Conservation (phyloP, 164 flowering plant species). For the Dillenia suffruticosa region DNA sequence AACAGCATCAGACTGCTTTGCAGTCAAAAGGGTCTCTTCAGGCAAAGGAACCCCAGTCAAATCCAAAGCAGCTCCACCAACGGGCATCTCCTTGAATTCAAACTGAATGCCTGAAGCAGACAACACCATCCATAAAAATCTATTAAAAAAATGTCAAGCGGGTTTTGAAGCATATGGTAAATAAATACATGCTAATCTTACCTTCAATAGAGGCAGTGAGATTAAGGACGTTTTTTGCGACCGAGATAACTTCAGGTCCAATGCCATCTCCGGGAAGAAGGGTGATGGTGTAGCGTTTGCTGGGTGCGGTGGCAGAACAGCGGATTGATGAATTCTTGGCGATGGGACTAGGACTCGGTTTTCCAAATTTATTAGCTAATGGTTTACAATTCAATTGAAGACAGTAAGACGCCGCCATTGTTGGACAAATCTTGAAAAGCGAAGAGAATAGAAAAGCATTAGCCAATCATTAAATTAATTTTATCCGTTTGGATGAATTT, state of each 20-base stretch:
- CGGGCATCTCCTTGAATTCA: slow-evolving; percentile 69
- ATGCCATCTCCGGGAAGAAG: slow-evolving; percentile 98
- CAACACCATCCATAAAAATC: background rate
- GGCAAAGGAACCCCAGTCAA: slow-evolving; percentile 91
- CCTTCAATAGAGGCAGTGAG: slow-evolving; percentile 69
- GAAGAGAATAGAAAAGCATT: no score
- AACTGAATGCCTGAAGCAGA: slow-evolving; percentile 58
- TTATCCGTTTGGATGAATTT: no score
- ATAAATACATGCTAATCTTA: slow-evolving; percentile 3
- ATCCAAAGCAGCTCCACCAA: slow-evolving; percentile 93
- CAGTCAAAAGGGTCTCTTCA: slow-evolving; percentile 74
- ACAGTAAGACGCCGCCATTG: slow-evolving; percentile 43
- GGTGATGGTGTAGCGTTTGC: slow-evolving; percentile 56
- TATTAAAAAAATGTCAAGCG: background rate
- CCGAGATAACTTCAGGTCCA: slow-evolving; percentile 91
- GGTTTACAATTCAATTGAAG: slow-evolving; percentile 18
- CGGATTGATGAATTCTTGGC: slow-evolving; percentile 26
- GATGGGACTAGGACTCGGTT: slow-evolving; percentile 10
- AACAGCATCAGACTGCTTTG: slow-evolving; percentile 81
- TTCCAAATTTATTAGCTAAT: slow-evolving; percentile 10
- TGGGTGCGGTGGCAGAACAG: slow-evolving; percentile 41
- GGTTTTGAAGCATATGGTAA: background rate
- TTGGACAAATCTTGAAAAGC: no score
- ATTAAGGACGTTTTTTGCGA: slow-evolving; percentile 69
- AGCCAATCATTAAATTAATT: no score